Conservation (phyloP, 768 basidiomycete genomes). For the Leucocoprinus birnbaumii region DNA sequence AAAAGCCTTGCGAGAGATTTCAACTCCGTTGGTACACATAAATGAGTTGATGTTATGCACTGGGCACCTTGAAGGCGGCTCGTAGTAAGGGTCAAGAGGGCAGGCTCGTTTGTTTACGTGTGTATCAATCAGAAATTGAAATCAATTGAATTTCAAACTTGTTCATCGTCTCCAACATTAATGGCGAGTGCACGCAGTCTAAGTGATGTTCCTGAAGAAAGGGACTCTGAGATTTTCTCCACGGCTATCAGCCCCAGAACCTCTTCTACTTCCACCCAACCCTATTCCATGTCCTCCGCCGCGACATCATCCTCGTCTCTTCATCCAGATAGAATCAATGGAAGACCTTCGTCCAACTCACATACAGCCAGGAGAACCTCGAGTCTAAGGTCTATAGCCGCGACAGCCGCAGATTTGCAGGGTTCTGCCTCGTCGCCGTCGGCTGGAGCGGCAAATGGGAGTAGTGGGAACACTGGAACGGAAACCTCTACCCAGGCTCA, state of each 20-base stretch:
- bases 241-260: not conserved
- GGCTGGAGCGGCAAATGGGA: not conserved
- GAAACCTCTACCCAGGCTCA: not conserved
- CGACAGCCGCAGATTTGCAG: not conserved
- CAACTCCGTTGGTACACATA: no score
- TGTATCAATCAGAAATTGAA: not conserved
- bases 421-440: not conserved
- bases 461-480: not conserved
- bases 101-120: no score
- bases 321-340: not conserved
- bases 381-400: not conserved
- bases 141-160: not conserved
- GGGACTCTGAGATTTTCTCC: conserved; percentile 9
- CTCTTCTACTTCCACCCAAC: conserved; percentile 11
- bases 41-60: no score
- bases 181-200: conserved; percentile 15
- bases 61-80: no score
- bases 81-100: no score
- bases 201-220: conserved; percentile 33
- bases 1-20: no score
- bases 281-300: conserved; percentile 6
- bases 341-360: not conserved
- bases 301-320: not conserved
- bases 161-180: not conserved
- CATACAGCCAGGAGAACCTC: not conserved